A percentile compares a stretch with the other conserved stretches of the same genome.
These are phyloP conservation scores for Cyamopsis tetragonoloba DNA, from an alignment of 306 rosid species.

Conservation along the genomic window DNA sequence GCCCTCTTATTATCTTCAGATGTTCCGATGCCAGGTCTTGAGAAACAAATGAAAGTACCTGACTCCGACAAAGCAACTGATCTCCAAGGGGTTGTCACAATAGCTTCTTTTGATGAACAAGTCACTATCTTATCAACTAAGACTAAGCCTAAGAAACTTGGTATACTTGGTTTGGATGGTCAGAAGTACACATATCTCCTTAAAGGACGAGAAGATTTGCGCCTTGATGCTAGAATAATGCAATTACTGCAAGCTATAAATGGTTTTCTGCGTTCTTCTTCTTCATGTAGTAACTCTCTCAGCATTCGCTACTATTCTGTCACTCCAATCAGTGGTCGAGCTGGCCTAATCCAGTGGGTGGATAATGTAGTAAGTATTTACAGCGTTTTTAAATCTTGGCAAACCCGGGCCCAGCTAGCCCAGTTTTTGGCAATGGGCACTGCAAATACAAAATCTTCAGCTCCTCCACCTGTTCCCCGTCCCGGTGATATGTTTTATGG, in stretches of 20 bases:
- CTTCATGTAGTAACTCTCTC: conserved; percentile 66
- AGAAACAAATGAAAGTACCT: conserved; percentile 60
- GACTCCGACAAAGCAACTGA: conserved; percentile 51
- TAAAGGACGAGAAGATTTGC: conserved; percentile 95
- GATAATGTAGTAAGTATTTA: conserved; percentile 83
- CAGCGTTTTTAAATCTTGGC: conserved; percentile 95
- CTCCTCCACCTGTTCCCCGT: conserved; percentile 88
- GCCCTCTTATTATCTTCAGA: conserved; percentile 78
- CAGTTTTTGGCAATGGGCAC: conserved; percentile 57
- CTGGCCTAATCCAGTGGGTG: conserved; percentile 97
- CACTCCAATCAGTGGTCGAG: conserved; percentile 95
- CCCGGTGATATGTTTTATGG: conserved; percentile 99
- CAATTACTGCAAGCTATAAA: conserved; percentile 89
- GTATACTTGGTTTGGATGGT: conserved; percentile 88
- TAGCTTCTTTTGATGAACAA: conserved; percentile 78
- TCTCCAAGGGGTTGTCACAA: conserved; percentile 71
- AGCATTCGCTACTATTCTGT: conserved; percentile 90
- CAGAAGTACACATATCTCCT: conserved; percentile 85
- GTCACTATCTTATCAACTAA: conserved; percentile 85
- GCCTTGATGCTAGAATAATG: conserved; percentile 97
- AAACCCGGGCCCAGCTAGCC: conserved; percentile 73
- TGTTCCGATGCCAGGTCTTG: conserved; percentile 98
- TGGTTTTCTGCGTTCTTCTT: conserved; percentile 78
- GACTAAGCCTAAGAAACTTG: conserved; percentile 92
- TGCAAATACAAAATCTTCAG: conserved; percentile 62